Evolutionary conservation across 495 filamentous ascomycete genomes (phyloP).

Genomic region (Bacidia rubella): DNA sequence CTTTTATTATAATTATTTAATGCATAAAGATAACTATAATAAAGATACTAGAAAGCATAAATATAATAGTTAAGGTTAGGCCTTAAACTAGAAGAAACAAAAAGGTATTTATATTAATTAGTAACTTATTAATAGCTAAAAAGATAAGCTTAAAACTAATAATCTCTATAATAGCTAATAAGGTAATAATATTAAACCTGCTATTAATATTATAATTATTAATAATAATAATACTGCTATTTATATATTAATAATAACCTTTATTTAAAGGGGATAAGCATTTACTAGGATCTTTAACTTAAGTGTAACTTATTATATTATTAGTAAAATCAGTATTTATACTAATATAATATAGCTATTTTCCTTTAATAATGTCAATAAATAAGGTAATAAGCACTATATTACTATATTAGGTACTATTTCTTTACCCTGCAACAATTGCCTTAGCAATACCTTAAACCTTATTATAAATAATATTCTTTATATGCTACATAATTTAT

Average conservation of each 20-base stretch:
- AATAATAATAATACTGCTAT: not conserved
- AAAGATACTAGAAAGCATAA: not conserved
- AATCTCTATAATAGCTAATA: conserved; percentile 8
- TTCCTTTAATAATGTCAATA: too few species aligned
- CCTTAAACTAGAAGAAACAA: not conserved
- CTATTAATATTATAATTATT: conserved; percentile 1
- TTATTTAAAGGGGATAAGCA: too few species aligned
- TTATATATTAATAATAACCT: not conserved
- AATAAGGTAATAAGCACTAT: not conserved
- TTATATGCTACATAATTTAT: too few species aligned
- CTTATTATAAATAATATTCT: not conserved
- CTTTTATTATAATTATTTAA: not conserved
- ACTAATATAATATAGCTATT: too few species aligned
- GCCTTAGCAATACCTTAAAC: too few species aligned
- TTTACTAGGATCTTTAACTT: not conserved
- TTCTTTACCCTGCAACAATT: not conserved
- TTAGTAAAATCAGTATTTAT: not conserved
- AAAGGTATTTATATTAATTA: not conserved
- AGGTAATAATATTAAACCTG: conserved; percentile 8
- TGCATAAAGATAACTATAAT: too few species aligned
- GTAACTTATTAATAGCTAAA: too few species aligned
- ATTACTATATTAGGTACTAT: not conserved
- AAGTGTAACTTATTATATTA: not conserved
- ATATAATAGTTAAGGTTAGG: not conserved
- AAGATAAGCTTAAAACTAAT: conserved; percentile 9